Conservation (phyloP, 116 monocot genomes). For the Trichopus zeylanicus region DNA sequence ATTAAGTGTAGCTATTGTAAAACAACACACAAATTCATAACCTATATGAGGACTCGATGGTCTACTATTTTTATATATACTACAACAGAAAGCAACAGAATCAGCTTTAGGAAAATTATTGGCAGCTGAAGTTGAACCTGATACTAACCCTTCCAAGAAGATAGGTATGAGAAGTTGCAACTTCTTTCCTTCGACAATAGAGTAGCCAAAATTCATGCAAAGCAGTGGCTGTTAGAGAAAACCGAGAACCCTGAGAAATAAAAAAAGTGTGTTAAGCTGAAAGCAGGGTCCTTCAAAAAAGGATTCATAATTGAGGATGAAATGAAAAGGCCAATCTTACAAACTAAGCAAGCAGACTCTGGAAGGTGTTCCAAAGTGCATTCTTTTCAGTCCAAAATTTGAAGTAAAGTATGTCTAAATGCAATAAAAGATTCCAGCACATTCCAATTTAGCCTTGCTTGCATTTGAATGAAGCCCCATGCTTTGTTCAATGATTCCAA, state of each 20-base stretch:
- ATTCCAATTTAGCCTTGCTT: constrained; percentile 60
- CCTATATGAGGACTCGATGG: too few species aligned
- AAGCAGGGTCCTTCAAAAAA: too few species aligned
- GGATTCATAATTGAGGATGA: not conserved
- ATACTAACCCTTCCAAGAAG: constrained; percentile 52
- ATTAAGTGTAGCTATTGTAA: too few species aligned
- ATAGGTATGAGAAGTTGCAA: constrained; percentile 25
- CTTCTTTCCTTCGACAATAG: constrained; percentile 28
- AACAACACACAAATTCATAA: too few species aligned
- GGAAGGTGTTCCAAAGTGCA: constrained; percentile 57
- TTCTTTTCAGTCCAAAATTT: constrained; percentile 75
- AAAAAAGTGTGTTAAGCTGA: not conserved
- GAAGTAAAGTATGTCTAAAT: constrained; percentile 74
- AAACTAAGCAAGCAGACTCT: constrained; percentile 72
- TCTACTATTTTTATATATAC: too few species aligned
- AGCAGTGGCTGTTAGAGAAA: constrained; percentile 80
- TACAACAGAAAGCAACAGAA: too few species aligned
- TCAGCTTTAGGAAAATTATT: too few species aligned
- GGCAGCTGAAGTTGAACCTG: not conserved
- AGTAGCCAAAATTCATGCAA: constrained; percentile 87
- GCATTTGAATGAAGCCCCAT: constrained; percentile 58
- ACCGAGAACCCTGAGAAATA: constrained; percentile 64
- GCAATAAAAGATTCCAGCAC: constrained; percentile 83
- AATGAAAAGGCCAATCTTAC: constrained; percentile 45
- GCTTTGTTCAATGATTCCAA: constrained; percentile 54